Percentiles rank a stretch among this genome's conserved stretches.
phyloP scores from a whole-genome alignment of 352 stramenopile species.

The Globisporangium paroecandrum region DNA sequence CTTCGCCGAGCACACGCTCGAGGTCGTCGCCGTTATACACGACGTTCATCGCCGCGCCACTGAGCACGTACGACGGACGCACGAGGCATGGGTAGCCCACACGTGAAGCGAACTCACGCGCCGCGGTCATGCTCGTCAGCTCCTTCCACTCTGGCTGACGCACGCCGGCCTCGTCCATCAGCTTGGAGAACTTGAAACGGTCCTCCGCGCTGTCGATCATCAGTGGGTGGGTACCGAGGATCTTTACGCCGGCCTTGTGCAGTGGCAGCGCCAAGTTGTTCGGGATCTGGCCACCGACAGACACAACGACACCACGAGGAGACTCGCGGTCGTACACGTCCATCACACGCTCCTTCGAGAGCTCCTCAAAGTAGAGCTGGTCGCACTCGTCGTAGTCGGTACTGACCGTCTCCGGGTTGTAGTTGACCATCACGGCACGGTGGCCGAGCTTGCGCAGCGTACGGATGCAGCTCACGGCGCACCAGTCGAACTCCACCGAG shows the following conservation, averaged over 20 bases:
- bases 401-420: conserved; percentile 97
- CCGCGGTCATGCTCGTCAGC: conserved; percentile 86
- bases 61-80: conserved; percentile 97
- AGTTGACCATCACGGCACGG: conserved; percentile 91
- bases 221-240: conserved; percentile 79
- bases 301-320: conserved; percentile 89
- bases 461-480: conserved; percentile 92
- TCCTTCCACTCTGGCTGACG: conserved; percentile 78
- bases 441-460: conserved; percentile 87
- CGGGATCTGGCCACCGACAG: conserved; percentile 95
- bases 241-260: conserved; percentile 77
- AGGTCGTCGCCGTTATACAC: conserved; percentile 93
- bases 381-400: conserved; percentile 98
- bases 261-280: conserved; percentile 95
- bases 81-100: conserved; percentile 97
- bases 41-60: conserved; percentile 98
- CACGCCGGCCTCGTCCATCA: conserved; percentile 95
- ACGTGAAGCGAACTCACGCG: conserved; percentile 90
- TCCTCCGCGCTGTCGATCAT: conserved; percentile 97
- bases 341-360: conserved; percentile 91
- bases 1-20: conserved; percentile 82
- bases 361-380: conserved; percentile 97
- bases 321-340: conserved; percentile 93
- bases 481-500: conserved; percentile 98
- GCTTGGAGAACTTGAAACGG: conserved; percentile 92